phyloP scores from a whole-genome alignment of 2,329 filamentous ascomycete genomes.

The Sordariomycetes sp. region DNA sequence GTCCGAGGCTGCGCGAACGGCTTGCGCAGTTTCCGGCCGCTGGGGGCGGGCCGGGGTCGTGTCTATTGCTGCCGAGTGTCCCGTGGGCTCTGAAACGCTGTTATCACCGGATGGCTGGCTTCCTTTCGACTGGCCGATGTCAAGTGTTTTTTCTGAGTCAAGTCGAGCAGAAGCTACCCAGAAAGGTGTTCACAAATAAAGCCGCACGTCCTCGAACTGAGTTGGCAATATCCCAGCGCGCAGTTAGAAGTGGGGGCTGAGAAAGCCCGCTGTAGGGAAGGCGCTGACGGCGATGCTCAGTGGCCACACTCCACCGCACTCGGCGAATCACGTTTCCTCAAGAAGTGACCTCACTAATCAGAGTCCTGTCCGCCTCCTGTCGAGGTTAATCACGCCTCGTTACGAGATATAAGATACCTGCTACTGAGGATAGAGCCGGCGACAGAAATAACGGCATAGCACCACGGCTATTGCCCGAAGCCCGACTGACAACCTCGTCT shows the following conservation, averaged over 20 bases:
- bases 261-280: background rate
- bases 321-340: background rate
- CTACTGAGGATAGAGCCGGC: too few relatives aligned
- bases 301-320: background rate
- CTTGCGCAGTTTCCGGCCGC: background rate
- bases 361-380: background rate
- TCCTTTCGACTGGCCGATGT: background rate
- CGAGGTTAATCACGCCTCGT: background rate
- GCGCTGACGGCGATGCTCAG: background rate
- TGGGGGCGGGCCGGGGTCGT: background rate
- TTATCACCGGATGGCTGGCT: background rate
- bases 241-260: background rate
- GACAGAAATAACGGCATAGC: too few relatives aligned
- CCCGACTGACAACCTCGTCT: background rate
- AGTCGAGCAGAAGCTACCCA: background rate
- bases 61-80: background rate
- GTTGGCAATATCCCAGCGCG: background rate
- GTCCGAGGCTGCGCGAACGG: background rate
- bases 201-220: too few relatives aligned
- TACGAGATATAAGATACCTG: too few relatives aligned
- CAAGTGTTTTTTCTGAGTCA: background rate
- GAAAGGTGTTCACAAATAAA: too few relatives aligned
- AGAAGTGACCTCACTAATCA: background rate
- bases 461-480: too few relatives aligned
- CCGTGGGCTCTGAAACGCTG: background rate